phyloP scores from a whole-genome alignment of 169 alveolate genomes.

The Eimeria maxima region DNA sequence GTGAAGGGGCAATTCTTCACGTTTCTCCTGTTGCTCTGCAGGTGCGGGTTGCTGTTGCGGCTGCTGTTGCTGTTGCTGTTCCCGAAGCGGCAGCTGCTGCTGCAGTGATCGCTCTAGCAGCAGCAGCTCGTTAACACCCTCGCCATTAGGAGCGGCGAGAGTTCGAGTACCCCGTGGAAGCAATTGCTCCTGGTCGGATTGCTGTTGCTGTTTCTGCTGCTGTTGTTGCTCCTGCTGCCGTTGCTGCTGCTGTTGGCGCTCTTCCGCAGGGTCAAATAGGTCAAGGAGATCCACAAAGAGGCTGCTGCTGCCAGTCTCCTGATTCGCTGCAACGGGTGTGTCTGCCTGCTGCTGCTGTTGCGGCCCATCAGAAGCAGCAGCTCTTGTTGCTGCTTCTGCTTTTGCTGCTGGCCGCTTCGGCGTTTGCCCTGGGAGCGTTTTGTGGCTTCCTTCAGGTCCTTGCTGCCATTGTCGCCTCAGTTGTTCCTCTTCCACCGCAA shows the following conservation, averaged over 20 bases:
- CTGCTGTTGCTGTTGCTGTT: conserved; percentile 28
- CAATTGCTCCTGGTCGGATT: neutral
- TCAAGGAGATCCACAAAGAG: conserved; percentile 7
- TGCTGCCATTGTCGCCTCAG: neutral
- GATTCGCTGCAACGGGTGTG: neutral
- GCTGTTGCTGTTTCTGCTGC: conserved; percentile 3
- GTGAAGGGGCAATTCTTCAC: neutral
- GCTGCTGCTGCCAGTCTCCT: neutral
- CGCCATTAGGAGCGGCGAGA: neutral
- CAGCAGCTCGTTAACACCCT: neutral
- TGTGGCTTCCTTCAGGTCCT: neutral
- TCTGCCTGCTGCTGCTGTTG: conserved; percentile 1
- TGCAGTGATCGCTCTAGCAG: conserved; percentile 20
- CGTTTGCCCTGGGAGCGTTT: neutral
- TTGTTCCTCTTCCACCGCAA: neutral
- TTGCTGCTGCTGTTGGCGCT: conserved; percentile 26
- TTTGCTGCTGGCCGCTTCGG: neutral
- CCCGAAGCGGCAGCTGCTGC: conserved; percentile 9
- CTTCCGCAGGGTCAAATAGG: conserved; percentile 10
- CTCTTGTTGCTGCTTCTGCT: conserved; percentile 1
- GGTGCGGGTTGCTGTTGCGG: neutral
- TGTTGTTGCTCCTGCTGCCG: neutral
- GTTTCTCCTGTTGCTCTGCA: neutral
- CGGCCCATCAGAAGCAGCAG: neutral
- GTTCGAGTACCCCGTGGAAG: neutral